Base-by-base conservation (phyloP, 495 filamentous ascomycete genomes). In the Apiosordaria backusii region DNA sequence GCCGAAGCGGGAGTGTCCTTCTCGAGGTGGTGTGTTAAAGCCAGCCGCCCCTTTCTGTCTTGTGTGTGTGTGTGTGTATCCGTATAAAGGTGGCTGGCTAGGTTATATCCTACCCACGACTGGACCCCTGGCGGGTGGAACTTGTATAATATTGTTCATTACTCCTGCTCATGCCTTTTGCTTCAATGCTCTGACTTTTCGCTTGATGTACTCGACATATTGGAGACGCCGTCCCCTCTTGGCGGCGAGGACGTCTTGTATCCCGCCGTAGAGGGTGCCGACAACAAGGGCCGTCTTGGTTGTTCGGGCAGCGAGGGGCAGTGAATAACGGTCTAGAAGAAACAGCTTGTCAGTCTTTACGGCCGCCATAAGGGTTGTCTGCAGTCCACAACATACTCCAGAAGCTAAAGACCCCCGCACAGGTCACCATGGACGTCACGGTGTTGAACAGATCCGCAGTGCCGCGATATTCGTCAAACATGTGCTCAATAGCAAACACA, bases 391-490 rank as follows among this genome's bases (percentile, higher is more conserved):
- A 50, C 89, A 67, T 82, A 96, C 92, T 91, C 84, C 91, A 88
- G 58, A 92, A 78, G 77, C 93, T 96, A 78, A 97, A 97, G 4
- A 86, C 86, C 2, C 95, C 94, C 21, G 92, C 90, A 45, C 91
- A 87, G 6, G 89, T 88, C 75, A 97, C 75, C 53, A 90, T 92
- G 27, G 96, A 93, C 29, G 90, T 83, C 4, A 92, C 84, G 0
- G 89, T 93, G 65, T 88, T 92, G 69, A 91, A 62, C 59, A 92
- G 83, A 76, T 97, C 92, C 77, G 86, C 78, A 64, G 82, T 80
- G 71, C 87, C 86, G 40, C 90, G 86, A 59, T 89, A 86, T 57
- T 85, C 81, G 77, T 98, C 95, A 64, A 97, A 89, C 60, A 89
- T 86, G 75, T 94, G 89, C 76, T 98, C 95, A 66, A 92, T 85